Evolutionary conservation across 176 grass and related monocot species (phyloP), one percentile per base, ranked within the genome.

Genomic region (Miscanthus lutarioriparius): DNA sequence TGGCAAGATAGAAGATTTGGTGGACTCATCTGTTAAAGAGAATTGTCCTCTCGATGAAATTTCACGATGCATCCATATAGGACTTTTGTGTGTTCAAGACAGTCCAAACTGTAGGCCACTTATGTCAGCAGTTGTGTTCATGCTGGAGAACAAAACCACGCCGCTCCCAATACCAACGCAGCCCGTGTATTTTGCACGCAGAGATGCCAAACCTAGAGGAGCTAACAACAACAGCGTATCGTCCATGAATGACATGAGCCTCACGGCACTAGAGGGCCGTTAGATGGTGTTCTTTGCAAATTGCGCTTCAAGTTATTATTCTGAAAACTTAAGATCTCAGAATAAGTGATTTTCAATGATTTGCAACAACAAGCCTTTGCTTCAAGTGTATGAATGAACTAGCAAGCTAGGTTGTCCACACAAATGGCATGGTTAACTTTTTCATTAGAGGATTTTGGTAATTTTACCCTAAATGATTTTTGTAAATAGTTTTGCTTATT

Each of bases 81-180:
- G 69, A 1, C 67, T 94, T 4, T 2, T 94, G 27, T 94, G 90
- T 19, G 82, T 92, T 47, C 85, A 94, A 66, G 85, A 94, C 23
- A 38, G 45, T 35, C 76, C 91, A 6, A 20, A 41, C 37, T 85
- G 33, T 39, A 90, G 92, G 78, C 92, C 92, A 47, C 80, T 64
- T 1, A 94, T 94, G 82, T 87, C 89, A 66, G 76, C 58, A 25
- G 63, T 72, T 25, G 77, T 92, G 35, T 87, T 48, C 79, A 86
- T 94, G 90, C 64, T 92, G 26, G 74, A 83, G 45, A 92, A 64
- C 47, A 74, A 54, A n/a, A 80, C 64, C 20, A 67, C 62, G 12
- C 26, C 27, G 2, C 73, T 91, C 33, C 67, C 87, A 25, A n/a
- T 64, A 67, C 89, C 87, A 43, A 85, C 14, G 20, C 58, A 76